Evolutionary conservation across 805 yeast genomes (phyloP), one percentile per base, ranked within the genome.

Genomic region (Millerago galiae): DNA sequence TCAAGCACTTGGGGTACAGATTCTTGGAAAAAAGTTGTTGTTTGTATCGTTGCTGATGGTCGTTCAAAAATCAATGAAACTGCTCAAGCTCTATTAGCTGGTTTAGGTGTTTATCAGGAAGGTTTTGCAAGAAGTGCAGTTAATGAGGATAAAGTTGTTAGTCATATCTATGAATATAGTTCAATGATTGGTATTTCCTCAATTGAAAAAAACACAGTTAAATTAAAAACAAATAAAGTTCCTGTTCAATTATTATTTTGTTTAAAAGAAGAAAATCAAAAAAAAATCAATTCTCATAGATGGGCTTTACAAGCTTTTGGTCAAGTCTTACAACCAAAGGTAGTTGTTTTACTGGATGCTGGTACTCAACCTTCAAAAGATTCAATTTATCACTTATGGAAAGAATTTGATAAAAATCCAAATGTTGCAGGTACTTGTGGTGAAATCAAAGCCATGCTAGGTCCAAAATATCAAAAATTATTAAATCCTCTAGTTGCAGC

Each of bases 401-500:
- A 80, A 60, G 77, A 90, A 33, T 93, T 91, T 58, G 78, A 77
- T 48, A 71, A 70, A 46, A 73, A 80, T 53, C 83, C 88, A 2
- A 75, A 79, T 41, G 95, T 91, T 16, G 99, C 95, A 3, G 99
- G 99, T 32, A 95, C 97, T 2, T 91, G 99, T 76, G 99, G 99
- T 42, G 98, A 93, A 60, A 91, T 93, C 63, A 82, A 79, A 50
- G 95, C 93, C 0, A 80, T 83, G 61, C 66, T 90, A 41, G 97
- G 98, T 3, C 68, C 67, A 17, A 71, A 68, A 11, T 74, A 70
- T 46, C 61, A 57, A 37, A 69, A 72, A 36, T 66, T 91, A 35
- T 50, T 81, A 13, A 91, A 91, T 58, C 98, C 99, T 8, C 64
- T 91, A 43, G 91, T 91, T 9, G 96, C 98, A 3, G 95, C 97